phyloP scores from a whole-genome alignment of 164 flowering plant species.

The Umbilicus rupestris region DNA sequence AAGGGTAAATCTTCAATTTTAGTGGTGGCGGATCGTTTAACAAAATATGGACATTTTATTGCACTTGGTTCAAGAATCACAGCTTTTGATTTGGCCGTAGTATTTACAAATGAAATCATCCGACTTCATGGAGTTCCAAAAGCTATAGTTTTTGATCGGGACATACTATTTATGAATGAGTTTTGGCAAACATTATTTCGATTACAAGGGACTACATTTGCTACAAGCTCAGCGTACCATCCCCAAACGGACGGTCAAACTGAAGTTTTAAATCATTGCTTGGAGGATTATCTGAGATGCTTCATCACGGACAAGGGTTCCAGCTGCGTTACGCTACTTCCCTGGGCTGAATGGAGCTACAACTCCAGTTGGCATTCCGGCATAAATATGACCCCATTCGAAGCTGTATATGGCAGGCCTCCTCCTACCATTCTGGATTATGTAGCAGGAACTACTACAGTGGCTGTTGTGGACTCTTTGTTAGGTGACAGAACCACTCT shows the following conservation, averaged over 20 bases:
- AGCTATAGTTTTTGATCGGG: background rate
- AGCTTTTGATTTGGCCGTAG: no score
- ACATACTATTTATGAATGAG: background rate
- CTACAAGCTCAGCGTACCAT: background rate
- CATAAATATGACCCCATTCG: background rate
- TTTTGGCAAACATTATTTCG: background rate
- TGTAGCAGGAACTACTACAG: background rate
- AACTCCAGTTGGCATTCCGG: background rate
- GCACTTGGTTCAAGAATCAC: background rate
- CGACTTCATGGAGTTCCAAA: background rate
- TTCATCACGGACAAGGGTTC: background rate
- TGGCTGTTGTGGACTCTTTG: background rate
- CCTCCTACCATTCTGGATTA: background rate
- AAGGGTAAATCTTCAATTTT: background rate
- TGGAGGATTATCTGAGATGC: background rate
- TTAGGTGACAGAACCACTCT: background rate
- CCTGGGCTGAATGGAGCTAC: background rate
- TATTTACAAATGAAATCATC: background rate
- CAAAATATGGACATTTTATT: background rate
- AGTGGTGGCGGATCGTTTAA: background rate
- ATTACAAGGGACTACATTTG: no score
- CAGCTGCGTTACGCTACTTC: background rate
- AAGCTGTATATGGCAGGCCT: background rate
- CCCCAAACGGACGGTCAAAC: constrained; percentile 8
- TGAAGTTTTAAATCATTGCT: background rate